Evolutionary conservation across 2,329 filamentous ascomycete species (phyloP).

Genomic region (Colletotrichum sp.): DNA sequence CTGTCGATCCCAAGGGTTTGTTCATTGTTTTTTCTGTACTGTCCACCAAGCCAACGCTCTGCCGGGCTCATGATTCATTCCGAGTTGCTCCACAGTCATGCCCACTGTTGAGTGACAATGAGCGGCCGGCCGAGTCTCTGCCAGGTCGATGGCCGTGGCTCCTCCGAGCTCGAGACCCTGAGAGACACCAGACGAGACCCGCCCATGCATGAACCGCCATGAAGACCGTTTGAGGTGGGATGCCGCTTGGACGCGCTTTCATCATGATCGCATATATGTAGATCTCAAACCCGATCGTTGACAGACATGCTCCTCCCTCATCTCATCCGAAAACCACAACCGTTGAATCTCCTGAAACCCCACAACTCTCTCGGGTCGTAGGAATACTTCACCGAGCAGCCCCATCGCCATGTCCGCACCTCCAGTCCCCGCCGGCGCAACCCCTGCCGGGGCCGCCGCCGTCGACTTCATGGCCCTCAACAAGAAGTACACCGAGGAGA

Average conservation of each 20-base stretch:
- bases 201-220: neutral
- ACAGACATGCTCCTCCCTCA: neutral
- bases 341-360: neutral
- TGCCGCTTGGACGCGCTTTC: neutral
- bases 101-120: neutral
- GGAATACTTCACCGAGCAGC: neutral
- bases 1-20: neutral
- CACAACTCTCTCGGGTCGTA: neutral
- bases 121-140: neutral
- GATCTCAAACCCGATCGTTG: neutral
- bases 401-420: neutral
- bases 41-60: neutral
- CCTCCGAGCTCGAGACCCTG: neutral
- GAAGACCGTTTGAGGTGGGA: neutral
- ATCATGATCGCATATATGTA: neutral
- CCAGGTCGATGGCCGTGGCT: neutral
- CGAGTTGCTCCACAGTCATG: neutral
- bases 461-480: slow-evolving; percentile 24
- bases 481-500: slow-evolving; percentile 38
- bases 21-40: neutral
- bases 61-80: neutral
- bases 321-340: neutral
- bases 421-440: neutral
- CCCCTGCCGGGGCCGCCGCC: neutral
- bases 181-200: neutral